These are phyloP conservation scores for Suillus weaverae DNA, from an alignment of 768 basidiomycete genomes.

Conservation along the genomic window DNA sequence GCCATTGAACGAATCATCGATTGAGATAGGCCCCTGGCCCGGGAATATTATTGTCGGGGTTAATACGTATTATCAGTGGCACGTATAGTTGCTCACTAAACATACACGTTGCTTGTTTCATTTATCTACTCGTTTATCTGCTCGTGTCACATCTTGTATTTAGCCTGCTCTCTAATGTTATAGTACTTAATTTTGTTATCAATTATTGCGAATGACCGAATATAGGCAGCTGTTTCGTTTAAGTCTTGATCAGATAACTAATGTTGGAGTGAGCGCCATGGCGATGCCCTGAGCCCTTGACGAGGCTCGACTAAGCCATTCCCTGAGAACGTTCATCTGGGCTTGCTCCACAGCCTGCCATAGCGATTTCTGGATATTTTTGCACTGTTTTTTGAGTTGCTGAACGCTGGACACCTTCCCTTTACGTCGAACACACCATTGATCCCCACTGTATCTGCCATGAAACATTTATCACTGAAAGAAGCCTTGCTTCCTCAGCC, in stretches of 20 bases:
- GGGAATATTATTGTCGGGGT: neutral
- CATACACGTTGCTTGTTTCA: neutral
- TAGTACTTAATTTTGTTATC: neutral
- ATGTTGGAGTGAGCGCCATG: neutral
- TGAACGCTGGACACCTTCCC: neutral
- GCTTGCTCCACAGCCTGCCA: neutral
- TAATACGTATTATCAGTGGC: neutral
- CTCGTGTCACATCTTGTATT: neutral
- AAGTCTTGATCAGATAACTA: neutral
- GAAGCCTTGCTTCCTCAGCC: slow-evolving; percentile 80
- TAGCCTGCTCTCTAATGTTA: neutral
- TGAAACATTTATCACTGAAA: slow-evolving; percentile 42
- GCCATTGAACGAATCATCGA: neutral
- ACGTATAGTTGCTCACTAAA: neutral
- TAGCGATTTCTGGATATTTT: neutral
- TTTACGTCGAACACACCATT: neutral
- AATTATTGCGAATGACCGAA: neutral
- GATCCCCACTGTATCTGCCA: slow-evolving; percentile 4
- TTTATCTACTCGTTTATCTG: neutral
- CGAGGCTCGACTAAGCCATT: no score
- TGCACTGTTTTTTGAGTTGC: neutral
- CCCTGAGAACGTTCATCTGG: neutral
- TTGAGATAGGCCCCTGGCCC: neutral
- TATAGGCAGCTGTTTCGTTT: neutral
- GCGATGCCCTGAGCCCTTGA: neutral